Evolutionary conservation across 177 flowering plant species (phyloP).

Genomic region (Vitis hybrid): DNA sequence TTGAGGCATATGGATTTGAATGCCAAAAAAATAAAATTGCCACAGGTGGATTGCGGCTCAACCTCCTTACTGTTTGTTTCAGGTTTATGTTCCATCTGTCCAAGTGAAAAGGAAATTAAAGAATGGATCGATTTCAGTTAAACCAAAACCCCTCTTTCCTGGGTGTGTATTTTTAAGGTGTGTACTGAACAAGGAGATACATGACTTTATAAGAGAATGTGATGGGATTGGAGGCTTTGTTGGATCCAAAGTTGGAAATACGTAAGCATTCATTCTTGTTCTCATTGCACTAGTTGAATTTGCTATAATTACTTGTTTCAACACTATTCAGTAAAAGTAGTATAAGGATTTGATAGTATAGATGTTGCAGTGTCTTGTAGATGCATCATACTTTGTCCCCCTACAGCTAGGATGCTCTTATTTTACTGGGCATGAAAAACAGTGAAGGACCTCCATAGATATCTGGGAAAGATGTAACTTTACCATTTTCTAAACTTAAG

Average conservation of each 20-base stretch:
- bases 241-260: constrained; percentile 81
- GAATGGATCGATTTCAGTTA: constrained; percentile 63
- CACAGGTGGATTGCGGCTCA: background rate
- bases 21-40: background rate
- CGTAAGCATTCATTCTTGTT: constrained; percentile 42
- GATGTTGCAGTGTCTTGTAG: background rate
- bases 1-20: too few species aligned
- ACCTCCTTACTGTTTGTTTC: constrained; percentile 18
- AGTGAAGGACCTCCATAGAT: background rate
- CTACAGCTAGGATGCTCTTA: background rate
- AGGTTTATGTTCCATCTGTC: constrained; percentile 80
- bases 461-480: background rate
- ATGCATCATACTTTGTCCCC: background rate
- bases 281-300: background rate
- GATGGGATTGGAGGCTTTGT: constrained; percentile 79
- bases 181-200: constrained; percentile 73
- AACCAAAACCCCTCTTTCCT: constrained; percentile 69
- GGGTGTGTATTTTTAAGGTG: constrained; percentile 76
- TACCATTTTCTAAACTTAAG: background rate
- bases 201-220: constrained; percentile 73
- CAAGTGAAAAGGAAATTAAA: constrained; percentile 70
- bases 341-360: background rate
- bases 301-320: background rate
- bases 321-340: background rate
- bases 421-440: background rate